Percentiles rank a stretch among this genome's conserved stretches.
Evolutionary conservation across 371 early-diverging fungal genomes (phyloP).

Genomic region (Mortierella sp.): DNA sequence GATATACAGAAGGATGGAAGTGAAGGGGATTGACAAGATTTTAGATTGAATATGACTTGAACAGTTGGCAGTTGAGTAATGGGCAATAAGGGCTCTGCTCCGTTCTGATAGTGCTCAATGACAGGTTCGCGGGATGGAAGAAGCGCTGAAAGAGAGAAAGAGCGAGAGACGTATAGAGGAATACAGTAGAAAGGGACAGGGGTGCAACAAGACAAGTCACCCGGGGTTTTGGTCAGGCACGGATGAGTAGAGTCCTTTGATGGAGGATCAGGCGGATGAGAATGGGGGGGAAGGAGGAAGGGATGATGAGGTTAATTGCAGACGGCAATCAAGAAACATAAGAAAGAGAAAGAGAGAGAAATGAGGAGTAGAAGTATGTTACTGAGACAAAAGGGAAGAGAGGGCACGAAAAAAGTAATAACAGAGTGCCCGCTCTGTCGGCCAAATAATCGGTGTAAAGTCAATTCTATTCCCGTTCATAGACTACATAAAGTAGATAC

Average conservation of each 20-base stretch:
- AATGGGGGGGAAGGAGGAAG: conserved; percentile 1
- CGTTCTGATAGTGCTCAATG: not conserved
- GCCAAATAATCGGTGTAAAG: not conserved
- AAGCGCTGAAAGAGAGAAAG: not conserved
- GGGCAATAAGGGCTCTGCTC: conserved; percentile 4
- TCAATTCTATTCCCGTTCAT: too few relatives aligned
- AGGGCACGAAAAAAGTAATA: not conserved
- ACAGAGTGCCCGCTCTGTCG: not conserved
- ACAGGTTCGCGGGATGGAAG: not conserved
- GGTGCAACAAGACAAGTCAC: too few relatives aligned
- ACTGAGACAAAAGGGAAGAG: not conserved
- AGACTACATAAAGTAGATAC: not conserved
- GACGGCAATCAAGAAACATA: too few relatives aligned
- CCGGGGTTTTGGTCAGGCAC: not conserved
- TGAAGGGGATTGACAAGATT: not conserved
- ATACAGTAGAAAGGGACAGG: not conserved
- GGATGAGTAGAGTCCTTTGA: not conserved
- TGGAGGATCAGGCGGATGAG: not conserved
- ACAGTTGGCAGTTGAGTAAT: not conserved
- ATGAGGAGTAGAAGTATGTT: too few relatives aligned
- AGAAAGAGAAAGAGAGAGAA: not conserved
- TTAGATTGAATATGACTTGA: too few relatives aligned
- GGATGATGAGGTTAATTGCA: not conserved
- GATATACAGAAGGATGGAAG: not conserved
- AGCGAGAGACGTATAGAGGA: not conserved